phyloP scores from a whole-genome alignment of 129 eudicot species.

The Pittosporum tobira region DNA sequence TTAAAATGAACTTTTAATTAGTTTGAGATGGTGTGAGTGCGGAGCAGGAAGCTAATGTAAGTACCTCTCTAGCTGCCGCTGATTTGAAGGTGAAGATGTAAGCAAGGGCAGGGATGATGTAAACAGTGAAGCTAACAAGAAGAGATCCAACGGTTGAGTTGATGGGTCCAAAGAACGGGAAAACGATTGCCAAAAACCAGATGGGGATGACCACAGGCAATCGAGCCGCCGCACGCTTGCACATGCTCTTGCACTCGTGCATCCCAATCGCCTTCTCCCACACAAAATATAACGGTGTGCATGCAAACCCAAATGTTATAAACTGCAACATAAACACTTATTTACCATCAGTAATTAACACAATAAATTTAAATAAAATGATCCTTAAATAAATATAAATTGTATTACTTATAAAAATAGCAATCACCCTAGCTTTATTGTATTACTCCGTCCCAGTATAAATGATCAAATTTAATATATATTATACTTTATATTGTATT shows the following conservation, averaged over 20 bases:
- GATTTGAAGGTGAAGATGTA: slow-evolving; percentile 77
- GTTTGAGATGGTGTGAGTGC: too few species aligned
- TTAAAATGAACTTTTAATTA: too few species aligned
- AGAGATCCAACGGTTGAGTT: slow-evolving; percentile 92
- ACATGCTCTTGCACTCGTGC: slow-evolving; percentile 93
- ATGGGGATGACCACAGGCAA: slow-evolving; percentile 87
- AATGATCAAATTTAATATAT: too few species aligned
- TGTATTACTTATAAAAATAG: too few species aligned
- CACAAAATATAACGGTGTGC: too few species aligned
- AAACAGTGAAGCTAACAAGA: slow-evolving; percentile 92
- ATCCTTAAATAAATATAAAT: too few species aligned
- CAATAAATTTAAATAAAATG: background rate
- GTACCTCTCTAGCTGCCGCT: slow-evolving; percentile 84
- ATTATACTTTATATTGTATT: too few species aligned
- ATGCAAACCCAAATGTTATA: slow-evolving; percentile 89
- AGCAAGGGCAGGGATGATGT: slow-evolving; percentile 88
- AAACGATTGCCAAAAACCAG: slow-evolving; percentile 83
- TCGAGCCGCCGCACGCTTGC: slow-evolving; percentile 85
- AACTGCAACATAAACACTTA: slow-evolving; percentile 37
- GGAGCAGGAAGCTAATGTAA: background rate
- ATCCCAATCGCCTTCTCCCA: slow-evolving; percentile 98
- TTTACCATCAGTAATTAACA: background rate
- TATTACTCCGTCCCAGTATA: too few species aligned
- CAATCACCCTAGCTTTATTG: too few species aligned
- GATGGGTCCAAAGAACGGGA: slow-evolving; percentile 92